These are phyloP conservation scores for Colletotrichum australisinense DNA, from an alignment of 2,329 filamentous ascomycete genomes.

Conservation along the genomic window DNA sequence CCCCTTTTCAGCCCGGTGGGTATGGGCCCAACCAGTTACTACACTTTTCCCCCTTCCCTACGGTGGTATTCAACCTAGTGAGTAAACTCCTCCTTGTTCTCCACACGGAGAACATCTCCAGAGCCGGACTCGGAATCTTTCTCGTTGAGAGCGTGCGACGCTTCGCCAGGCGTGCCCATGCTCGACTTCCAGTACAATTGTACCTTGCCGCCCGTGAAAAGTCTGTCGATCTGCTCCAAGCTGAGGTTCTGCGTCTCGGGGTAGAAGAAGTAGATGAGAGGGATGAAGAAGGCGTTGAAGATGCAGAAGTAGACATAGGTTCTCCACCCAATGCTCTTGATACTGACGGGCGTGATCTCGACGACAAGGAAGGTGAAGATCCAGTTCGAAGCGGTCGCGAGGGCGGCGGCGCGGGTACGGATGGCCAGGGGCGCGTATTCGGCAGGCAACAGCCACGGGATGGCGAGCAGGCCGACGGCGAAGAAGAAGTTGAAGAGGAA, in stretches of 20 bases:
- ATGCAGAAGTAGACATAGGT: constrained; percentile 52
- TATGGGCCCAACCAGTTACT: not conserved
- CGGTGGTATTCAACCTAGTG: not conserved
- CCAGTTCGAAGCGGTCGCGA: constrained; percentile 52
- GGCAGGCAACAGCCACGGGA: constrained; percentile 53
- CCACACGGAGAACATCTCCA: constrained; percentile 28
- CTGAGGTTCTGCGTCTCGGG: constrained; percentile 60
- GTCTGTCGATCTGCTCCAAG: constrained; percentile 60
- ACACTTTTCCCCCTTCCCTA: not conserved
- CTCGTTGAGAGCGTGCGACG: not conserved
- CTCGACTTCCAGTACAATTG: constrained; percentile 45
- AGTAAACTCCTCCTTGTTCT: constrained; percentile 17
- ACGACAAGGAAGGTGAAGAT: constrained; percentile 51
- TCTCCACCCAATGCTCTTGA: constrained; percentile 49
- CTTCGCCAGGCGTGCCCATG: constrained; percentile 46
- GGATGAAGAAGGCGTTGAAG: constrained; percentile 52
- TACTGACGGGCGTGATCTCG: constrained; percentile 51
- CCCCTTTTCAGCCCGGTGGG: not conserved
- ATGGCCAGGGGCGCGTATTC: constrained; percentile 55
- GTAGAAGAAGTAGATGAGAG: constrained; percentile 60
- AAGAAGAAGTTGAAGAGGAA: constrained; percentile 57
- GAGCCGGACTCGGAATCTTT: constrained; percentile 31
- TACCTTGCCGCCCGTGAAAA: constrained; percentile 48
- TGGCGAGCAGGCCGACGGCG: constrained; percentile 52
- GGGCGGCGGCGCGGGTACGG: constrained; percentile 50